phyloP scores from a whole-genome alignment of 2,329 filamentous ascomycete species.

The Nemania sp. region DNA sequence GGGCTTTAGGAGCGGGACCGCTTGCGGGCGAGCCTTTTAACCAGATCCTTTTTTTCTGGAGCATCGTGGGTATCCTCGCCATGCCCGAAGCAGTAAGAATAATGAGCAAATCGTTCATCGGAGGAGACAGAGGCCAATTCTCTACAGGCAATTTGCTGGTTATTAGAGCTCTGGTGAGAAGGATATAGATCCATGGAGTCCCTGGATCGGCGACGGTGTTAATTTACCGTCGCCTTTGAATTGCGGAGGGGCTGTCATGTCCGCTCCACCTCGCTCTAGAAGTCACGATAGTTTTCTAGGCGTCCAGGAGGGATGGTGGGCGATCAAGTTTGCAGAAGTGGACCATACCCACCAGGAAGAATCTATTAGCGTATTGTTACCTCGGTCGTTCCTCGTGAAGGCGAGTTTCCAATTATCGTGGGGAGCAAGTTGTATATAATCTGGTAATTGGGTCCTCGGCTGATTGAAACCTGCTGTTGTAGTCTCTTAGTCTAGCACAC shows the following conservation, averaged over 20 bases:
- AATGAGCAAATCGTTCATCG: conserved; percentile 1
- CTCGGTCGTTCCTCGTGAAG: conserved; percentile 26
- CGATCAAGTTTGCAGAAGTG: conserved; percentile 34
- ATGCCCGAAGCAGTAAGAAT: conserved; percentile 20
- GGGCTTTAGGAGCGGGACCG: not conserved
- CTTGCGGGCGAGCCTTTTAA: not conserved
- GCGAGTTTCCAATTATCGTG: conserved; percentile 12
- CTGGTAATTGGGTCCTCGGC: too few species aligned
- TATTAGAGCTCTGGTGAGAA: not conserved
- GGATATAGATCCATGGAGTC: conserved; percentile 3
- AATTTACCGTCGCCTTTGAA: not conserved
- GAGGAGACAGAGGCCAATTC: not conserved
- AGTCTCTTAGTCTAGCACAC: not conserved
- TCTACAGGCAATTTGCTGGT: not conserved
- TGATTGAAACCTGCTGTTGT: not conserved
- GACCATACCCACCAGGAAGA: conserved; percentile 33
- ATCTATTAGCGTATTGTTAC: conserved; percentile 26
- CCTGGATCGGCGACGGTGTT: conserved; percentile 12
- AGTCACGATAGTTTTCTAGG: conserved; percentile 38
- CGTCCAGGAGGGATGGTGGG: conserved; percentile 25
- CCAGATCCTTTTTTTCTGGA: conserved; percentile 16
- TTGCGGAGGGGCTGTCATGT: conserved; percentile 25
- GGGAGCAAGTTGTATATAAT: not conserved
- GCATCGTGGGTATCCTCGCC: conserved; percentile 18
- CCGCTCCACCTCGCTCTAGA: conserved; percentile 38